A percentile compares a stretch with the other conserved stretches of the same genome.
Evolutionary conservation across 164 flowering plant genomes (phyloP).

Genomic region (Nymphaea colorata): DNA sequence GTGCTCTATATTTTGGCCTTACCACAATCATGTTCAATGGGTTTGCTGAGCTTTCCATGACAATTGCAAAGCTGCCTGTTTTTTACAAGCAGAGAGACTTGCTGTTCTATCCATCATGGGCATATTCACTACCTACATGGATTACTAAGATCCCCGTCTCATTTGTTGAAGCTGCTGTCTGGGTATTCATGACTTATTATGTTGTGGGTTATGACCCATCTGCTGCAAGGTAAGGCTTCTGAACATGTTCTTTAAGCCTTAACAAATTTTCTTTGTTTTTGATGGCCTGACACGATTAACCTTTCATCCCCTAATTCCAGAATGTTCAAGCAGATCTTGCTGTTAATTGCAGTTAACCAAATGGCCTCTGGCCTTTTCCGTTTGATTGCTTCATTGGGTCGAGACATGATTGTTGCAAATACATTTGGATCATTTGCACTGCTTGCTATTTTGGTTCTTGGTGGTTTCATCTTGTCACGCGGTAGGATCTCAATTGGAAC

Average conservation of each 20-base stretch:
- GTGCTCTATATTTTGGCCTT: constrained; percentile 38
- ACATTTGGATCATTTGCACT: constrained; percentile 8
- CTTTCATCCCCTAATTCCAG: constrained; percentile 1
- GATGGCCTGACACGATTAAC: neutral
- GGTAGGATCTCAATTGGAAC: neutral
- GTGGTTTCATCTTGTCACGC: constrained; percentile 9
- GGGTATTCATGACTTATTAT: constrained; percentile 44
- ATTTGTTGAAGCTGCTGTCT: constrained; percentile 36
- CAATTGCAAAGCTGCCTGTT: constrained; percentile 49
- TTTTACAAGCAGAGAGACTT: constrained; percentile 83
- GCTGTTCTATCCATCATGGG: constrained; percentile 77
- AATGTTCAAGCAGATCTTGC: constrained; percentile 7
- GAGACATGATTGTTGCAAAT: constrained; percentile 10
- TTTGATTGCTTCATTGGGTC: constrained; percentile 7
- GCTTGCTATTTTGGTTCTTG: constrained; percentile 1
- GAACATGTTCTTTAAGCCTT: neutral
- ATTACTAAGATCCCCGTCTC: constrained; percentile 46
- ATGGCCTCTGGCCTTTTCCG: constrained; percentile 12
- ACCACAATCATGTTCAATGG: constrained; percentile 37
- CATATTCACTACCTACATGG: constrained; percentile 68
- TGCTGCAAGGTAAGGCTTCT: constrained; percentile 24
- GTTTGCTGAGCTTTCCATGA: constrained; percentile 37
- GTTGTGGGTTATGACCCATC: constrained; percentile 45
- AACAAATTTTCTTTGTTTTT: neutral
- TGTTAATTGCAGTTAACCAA: constrained; percentile 6